Conservation (phyloP, 1,139 yeast species). For the Wickerhamomyces sp. region DNA sequence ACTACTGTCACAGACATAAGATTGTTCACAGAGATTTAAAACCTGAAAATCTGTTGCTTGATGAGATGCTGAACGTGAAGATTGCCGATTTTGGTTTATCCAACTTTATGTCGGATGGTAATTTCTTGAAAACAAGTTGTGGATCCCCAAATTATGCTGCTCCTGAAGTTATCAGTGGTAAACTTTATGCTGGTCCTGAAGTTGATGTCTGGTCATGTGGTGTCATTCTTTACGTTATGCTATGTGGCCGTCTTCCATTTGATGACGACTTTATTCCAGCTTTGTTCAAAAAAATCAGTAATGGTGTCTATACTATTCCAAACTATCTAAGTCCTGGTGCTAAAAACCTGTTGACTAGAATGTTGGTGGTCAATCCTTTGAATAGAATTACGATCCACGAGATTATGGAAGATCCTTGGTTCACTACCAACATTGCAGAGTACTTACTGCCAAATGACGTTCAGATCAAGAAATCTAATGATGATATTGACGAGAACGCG, state of each 20-base stretch:
- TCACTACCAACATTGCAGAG: slow-evolving; percentile 75
- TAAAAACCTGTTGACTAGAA: slow-evolving; percentile 75
- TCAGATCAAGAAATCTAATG: slow-evolving; percentile 24
- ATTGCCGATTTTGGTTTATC: slow-evolving; percentile 96
- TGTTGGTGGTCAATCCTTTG: slow-evolving; percentile 95
- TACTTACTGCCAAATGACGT: slow-evolving; percentile 72
- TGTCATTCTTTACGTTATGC: slow-evolving; percentile 91
- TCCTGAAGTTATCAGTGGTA: slow-evolving; percentile 95
- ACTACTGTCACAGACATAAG: slow-evolving; percentile 95
- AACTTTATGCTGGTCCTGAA: slow-evolving; percentile 96
- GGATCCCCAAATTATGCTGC: slow-evolving; percentile 99
- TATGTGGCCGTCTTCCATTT: slow-evolving; percentile 95
- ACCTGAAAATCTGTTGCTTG: slow-evolving; percentile 88
- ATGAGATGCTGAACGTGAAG: slow-evolving; percentile 87
- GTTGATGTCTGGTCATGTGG: slow-evolving; percentile 99
- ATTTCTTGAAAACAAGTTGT: slow-evolving; percentile 90
- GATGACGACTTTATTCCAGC: slow-evolving; percentile 98
- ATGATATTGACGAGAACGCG: slow-evolving; percentile 68
- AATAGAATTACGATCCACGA: slow-evolving; percentile 93
- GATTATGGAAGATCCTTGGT: slow-evolving; percentile 96
- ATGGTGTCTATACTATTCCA: slow-evolving; percentile 93
- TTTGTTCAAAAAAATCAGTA: slow-evolving; percentile 86
- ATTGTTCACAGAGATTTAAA: slow-evolving; percentile 96
- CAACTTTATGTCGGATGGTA: slow-evolving; percentile 97
- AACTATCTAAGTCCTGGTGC: slow-evolving; percentile 87